These are phyloP conservation scores for Parsonsia alboflavescens DNA, from an alignment of 257 asterid genomes.

Conservation along the genomic window DNA sequence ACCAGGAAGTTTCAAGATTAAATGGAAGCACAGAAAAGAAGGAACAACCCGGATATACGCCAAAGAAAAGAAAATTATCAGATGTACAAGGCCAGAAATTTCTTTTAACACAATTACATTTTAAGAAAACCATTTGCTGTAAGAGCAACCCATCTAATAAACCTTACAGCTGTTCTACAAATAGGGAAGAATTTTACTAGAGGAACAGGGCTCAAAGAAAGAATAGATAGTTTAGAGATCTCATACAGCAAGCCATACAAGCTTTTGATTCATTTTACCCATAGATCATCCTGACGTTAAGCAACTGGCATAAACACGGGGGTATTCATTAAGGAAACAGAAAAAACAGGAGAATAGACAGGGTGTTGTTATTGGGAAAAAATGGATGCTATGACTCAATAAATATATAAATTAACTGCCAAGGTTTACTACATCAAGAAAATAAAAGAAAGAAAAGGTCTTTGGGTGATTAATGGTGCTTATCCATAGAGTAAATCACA, in stretches of 20 bases:
- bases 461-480: neutral
- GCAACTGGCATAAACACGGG: slow-evolving; percentile 3
- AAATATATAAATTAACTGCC: neutral
- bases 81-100: neutral
- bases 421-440: neutral
- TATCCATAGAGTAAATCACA: neutral
- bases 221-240: slow-evolving; percentile 1
- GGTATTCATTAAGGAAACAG: neutral
- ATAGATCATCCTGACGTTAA: neutral
- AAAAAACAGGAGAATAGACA: neutral
- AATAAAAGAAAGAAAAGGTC: neutral
- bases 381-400: neutral
- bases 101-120: neutral
- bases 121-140: neutral
- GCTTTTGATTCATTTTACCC: slow-evolving; percentile 8
- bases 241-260: slow-evolving; percentile 4
- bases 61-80: neutral
- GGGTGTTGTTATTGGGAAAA: neutral
- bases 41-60: neutral
- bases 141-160: neutral
- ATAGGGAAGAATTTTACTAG: neutral
- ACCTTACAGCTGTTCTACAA: neutral
- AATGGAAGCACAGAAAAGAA: slow-evolving; percentile 4
- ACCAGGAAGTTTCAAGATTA: slow-evolving; percentile 12
- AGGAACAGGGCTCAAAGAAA: neutral